A percentile compares a stretch with the other conserved stretches of the same genome.
These are phyloP conservation scores for Zizania palustris DNA, from an alignment of 202 grass and related monocot genomes.

Conservation along the genomic window DNA sequence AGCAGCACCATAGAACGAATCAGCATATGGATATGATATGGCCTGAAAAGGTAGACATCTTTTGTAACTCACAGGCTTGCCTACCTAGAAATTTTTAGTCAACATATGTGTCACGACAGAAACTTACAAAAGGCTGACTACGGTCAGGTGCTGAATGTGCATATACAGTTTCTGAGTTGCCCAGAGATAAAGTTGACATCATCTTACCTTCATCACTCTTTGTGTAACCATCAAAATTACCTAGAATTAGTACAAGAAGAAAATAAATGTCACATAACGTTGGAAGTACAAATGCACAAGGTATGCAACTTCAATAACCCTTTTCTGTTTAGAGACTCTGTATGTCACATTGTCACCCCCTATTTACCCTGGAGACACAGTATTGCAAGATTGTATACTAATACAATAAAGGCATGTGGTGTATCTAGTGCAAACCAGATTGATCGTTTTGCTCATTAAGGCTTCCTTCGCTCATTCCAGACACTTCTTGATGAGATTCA, in stretches of 20 bases:
- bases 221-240: slow-evolving; percentile 49
- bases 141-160: slow-evolving; percentile 60
- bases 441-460: slow-evolving; percentile 60
- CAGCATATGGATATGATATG: slow-evolving; percentile 74
- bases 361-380: slow-evolving; percentile 25
- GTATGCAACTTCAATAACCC: background rate
- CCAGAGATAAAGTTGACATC: slow-evolving; percentile 75
- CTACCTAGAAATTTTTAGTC: slow-evolving; percentile 16
- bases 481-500: slow-evolving; percentile 64
- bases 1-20: slow-evolving; percentile 64
- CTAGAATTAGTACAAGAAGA: slow-evolving; percentile 44
- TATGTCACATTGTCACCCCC: background rate
- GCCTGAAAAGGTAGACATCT: slow-evolving; percentile 59
- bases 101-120: background rate
- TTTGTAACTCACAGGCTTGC: slow-evolving; percentile 34
- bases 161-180: slow-evolving; percentile 56
- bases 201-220: slow-evolving; percentile 65
- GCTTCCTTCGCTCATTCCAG: slow-evolving; percentile 69
- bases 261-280: slow-evolving; percentile 31
- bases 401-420: slow-evolving; percentile 19
- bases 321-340: background rate
- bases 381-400: slow-evolving; percentile 4
- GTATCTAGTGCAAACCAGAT: slow-evolving; percentile 55
- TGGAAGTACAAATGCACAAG: slow-evolving; percentile 3
- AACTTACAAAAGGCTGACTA: slow-evolving; percentile 72